Percentiles rank a stretch among this genome's conserved stretches.
Conservation (phyloP, 23 red algal species). For the Pyropia yezoensis region DNA sequence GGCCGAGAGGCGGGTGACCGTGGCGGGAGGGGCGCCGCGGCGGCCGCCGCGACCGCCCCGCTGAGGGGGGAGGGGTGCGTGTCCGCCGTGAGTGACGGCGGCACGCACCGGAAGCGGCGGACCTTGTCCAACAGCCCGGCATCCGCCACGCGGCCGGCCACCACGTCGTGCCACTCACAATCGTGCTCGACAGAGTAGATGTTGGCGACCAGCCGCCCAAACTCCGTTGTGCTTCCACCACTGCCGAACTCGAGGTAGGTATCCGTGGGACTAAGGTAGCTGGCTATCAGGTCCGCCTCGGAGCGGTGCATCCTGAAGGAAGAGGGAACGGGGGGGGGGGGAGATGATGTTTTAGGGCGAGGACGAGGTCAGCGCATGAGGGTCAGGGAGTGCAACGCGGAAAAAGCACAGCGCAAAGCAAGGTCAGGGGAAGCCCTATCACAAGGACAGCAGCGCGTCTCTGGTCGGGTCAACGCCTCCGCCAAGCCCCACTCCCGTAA, state of each 20-base stretch:
- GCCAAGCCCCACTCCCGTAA: no score
- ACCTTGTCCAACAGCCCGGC: neutral
- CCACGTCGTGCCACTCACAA: slow-evolving; percentile 9
- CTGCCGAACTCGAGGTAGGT: slow-evolving; percentile 47
- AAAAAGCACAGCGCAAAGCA: no score
- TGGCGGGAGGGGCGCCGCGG: slow-evolving; percentile 7
- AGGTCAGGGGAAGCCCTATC: no score
- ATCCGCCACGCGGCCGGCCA: slow-evolving; percentile 4
- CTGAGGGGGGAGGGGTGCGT: no score
- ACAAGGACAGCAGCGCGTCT: no score
- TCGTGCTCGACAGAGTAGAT: slow-evolving; percentile 52
- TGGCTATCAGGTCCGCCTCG: slow-evolving; percentile 42
- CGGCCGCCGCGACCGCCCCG: neutral
- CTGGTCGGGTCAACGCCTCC: no score
- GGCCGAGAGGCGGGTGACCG: slow-evolving; percentile 10
- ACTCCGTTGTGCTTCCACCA: slow-evolving; percentile 32
- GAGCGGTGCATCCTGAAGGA: slow-evolving; percentile 52
- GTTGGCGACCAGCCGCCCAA: slow-evolving; percentile 19
- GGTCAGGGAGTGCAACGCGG: no score
- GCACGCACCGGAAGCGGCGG: slow-evolving; percentile 1
- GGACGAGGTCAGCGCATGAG: no score
- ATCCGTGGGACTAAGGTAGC: slow-evolving; percentile 23
- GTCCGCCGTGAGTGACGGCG: no score
- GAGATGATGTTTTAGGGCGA: neutral
- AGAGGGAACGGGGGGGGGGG: slow-evolving; percentile 10